These are phyloP conservation scores for Leccinum rimulosum DNA, from an alignment of 768 basidiomycete species.

Conservation along the genomic window DNA sequence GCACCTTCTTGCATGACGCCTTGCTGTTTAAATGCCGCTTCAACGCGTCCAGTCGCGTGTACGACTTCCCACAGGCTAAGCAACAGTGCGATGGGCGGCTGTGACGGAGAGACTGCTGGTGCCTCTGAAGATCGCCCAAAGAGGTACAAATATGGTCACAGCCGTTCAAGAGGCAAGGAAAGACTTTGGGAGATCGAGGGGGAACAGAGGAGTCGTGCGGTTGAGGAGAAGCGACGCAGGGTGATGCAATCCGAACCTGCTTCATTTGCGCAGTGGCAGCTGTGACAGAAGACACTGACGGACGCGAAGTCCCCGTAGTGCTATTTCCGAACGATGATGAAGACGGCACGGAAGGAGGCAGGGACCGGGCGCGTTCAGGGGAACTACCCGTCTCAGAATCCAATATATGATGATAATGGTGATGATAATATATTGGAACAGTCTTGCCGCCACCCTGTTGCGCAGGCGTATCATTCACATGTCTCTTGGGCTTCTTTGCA, in stretches of 20 bases:
- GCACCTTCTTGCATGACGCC: slow-evolving; percentile 25
- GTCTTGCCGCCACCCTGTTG: slow-evolving; percentile 2
- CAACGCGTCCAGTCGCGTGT: slow-evolving; percentile 32
- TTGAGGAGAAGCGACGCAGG: slow-evolving; percentile 7
- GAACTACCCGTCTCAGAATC: neutral
- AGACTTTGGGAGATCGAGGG: slow-evolving; percentile 16
- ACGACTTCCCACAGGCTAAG: slow-evolving; percentile 25
- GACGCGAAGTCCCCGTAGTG: neutral
- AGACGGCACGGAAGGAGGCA: neutral
- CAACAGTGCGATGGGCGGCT: slow-evolving; percentile 21
- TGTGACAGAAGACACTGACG: slow-evolving; percentile 4
- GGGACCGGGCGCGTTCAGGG: neutral
- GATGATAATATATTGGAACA: neutral
- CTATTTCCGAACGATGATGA: slow-evolving; percentile 1
- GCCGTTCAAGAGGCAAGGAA: slow-evolving; percentile 22
- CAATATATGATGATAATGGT: neutral
- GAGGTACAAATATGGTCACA: slow-evolving; percentile 31
- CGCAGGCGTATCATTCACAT: slow-evolving; percentile 10
- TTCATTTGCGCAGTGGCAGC: slow-evolving; percentile 12
- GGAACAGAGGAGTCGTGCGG: neutral
- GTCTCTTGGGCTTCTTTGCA: slow-evolving; percentile 15
- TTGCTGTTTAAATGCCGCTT: slow-evolving; percentile 34
- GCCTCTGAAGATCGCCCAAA: slow-evolving; percentile 27
- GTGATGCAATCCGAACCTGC: slow-evolving; percentile 16
- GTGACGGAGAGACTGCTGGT: slow-evolving; percentile 31